Evolutionary conservation across 2,329 filamentous ascomycete species (phyloP).

Genomic region (Tetracladium maxilliforme): DNA sequence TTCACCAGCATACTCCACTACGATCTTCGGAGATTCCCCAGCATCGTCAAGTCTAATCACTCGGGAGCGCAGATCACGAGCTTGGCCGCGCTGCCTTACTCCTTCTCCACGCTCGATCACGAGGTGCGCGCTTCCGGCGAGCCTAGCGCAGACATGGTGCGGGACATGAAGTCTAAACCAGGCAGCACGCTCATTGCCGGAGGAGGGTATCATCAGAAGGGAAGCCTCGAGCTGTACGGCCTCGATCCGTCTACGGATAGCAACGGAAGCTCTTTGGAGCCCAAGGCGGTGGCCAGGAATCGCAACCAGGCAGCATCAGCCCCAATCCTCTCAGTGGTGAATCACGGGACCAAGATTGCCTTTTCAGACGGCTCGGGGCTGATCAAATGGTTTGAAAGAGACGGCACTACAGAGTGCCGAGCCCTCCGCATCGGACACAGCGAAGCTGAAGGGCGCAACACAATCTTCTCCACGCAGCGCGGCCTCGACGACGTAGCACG

Average conservation of each 20-base stretch:
- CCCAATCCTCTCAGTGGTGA: slow-evolving; percentile 74
- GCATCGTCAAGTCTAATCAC: slow-evolving; percentile 63
- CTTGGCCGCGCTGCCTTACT: slow-evolving; percentile 53
- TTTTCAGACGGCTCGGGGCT: slow-evolving; percentile 74
- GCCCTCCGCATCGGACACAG: slow-evolving; percentile 12
- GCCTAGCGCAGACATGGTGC: slow-evolving; percentile 37
- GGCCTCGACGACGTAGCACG: slow-evolving; percentile 60
- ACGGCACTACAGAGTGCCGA: slow-evolving; percentile 56
- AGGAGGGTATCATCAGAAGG: slow-evolving; percentile 81
- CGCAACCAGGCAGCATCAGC: slow-evolving; percentile 40
- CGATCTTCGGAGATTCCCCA: slow-evolving; percentile 73
- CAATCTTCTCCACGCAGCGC: slow-evolving; percentile 15
- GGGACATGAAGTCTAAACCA: slow-evolving; percentile 31
- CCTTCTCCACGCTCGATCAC: slow-evolving; percentile 47
- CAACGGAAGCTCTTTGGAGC: slow-evolving; percentile 74
- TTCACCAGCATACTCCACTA: slow-evolving; percentile 85
- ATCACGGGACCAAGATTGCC: slow-evolving; percentile 70
- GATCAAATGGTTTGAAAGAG: slow-evolving; percentile 82
- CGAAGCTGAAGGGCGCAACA: slow-evolving; percentile 7
- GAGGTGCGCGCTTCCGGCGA: slow-evolving; percentile 40
- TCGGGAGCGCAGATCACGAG: slow-evolving; percentile 70
- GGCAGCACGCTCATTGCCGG: slow-evolving; percentile 64
- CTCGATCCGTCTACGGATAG: no score
- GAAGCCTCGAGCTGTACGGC: slow-evolving; percentile 68
- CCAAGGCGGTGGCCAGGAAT: slow-evolving; percentile 45